phyloP scores from a whole-genome alignment of 371 early-diverging fungal genomes.

The Syncephalis fuscata region DNA sequence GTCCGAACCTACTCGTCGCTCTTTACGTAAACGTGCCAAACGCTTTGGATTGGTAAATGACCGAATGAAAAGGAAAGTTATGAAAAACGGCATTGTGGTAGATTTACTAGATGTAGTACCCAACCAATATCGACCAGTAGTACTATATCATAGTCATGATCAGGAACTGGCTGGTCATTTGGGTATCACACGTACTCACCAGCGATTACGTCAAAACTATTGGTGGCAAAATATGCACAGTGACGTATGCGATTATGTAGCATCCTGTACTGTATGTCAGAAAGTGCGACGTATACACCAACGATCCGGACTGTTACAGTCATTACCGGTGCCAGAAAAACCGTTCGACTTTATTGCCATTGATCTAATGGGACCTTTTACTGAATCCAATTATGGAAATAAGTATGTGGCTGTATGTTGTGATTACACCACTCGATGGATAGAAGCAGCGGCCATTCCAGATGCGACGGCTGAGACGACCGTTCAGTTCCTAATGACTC shows the following conservation, averaged over 20 bases:
- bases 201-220: background rate
- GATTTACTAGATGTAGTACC: too few species aligned
- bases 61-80: too few species aligned
- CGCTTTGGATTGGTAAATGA: too few species aligned
- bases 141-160: too few species aligned
- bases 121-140: too few species aligned
- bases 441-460: background rate
- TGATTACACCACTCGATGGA: constrained; percentile 7
- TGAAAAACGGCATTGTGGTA: too few species aligned
- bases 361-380: constrained; percentile 5
- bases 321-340: background rate
- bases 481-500: background rate
- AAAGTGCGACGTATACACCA: background rate
- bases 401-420: constrained; percentile 1
- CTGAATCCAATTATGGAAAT: background rate
- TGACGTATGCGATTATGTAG: background rate
- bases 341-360: constrained; percentile 3
- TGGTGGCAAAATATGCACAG: background rate
- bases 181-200: background rate
- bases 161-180: background rate
- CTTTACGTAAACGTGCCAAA: too few species aligned
- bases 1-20: too few species aligned
- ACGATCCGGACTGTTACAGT: background rate
- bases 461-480: background rate
- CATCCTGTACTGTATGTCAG: background rate